Base-by-base conservation (phyloP, 2,329 filamentous ascomycete species). In the Exophiala xenobiotica region DNA sequence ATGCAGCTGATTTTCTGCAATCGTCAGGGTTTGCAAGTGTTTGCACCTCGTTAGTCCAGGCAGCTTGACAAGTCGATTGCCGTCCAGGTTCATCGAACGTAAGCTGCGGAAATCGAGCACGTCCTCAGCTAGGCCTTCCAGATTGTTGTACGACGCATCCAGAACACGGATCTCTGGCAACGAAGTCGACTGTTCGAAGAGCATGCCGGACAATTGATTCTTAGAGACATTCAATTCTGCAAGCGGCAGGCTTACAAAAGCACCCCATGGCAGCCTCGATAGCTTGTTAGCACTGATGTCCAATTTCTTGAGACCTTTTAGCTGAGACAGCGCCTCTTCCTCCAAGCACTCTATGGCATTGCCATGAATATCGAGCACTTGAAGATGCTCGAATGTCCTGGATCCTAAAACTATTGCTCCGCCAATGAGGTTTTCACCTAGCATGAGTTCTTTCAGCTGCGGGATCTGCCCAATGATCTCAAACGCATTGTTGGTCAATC, bases 251-350 rank as follows among this genome's bases (percentile, higher is more conserved):
- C 42, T 46, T 9, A 51, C 49, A 8, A 61, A 44, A 23, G 35
- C 11, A 16, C 46, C 31, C 45, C 58, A 54, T 0, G 91, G 90
- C 6, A 99, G 71, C 0, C 70, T 69, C 54, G 83, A 81, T 4
- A 99, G 73, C 11, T 88, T 81, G 67, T 99, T 99, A 68, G 85
- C 82, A 0, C 87, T 87, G 12, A 95, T 72, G 29, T 86, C 84
- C 6, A 99, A 70, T 46, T 85, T 79, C 20, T 87, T 84, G 23
- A 99, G 78, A 19, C 79, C 80, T 2, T 74, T 73, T 56, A 97
- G 78, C 22, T 81, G 79, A n/a, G 78, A 77, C 1, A 96, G 65
- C 9, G 80, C 79, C 7, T 70, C 0, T 90, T 88, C 27, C 29
- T 40, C 37, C 12, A 99, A 73, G 1, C 77, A 76, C 6, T 85